Evolutionary conservation across 768 basidiomycete species (phyloP).

Genomic region (Lepiota venenata): DNA sequence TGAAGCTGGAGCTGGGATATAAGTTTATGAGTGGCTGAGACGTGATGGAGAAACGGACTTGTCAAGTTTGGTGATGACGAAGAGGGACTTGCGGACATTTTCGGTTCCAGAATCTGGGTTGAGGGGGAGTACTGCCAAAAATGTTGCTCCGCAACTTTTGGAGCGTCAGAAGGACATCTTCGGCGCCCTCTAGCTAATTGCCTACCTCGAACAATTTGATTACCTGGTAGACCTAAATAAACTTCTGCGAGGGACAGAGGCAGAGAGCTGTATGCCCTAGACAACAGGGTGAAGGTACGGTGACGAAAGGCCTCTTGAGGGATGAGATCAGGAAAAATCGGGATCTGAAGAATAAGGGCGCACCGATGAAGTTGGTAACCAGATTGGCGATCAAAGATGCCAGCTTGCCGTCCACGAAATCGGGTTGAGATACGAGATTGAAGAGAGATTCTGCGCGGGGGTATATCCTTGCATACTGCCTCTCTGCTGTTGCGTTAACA

Average conservation of each 20-base stretch:
- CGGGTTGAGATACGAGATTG: slow-evolving; percentile 36
- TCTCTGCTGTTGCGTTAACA: slow-evolving; percentile 46
- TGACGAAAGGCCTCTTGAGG: slow-evolving; percentile 55
- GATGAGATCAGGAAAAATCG: slow-evolving; percentile 2
- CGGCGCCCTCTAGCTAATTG: background rate
- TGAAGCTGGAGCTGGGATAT: slow-evolving; percentile 28
- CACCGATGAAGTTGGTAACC: slow-evolving; percentile 50
- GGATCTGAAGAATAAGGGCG: slow-evolving; percentile 16
- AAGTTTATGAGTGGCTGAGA: background rate
- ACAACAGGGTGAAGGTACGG: slow-evolving; percentile 52
- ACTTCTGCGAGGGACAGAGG: slow-evolving; percentile 48
- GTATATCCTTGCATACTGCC: slow-evolving; percentile 57
- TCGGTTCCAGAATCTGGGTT: slow-evolving; percentile 43
- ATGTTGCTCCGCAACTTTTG: slow-evolving; percentile 36
- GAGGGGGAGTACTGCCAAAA: slow-evolving; percentile 52
- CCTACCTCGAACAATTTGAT: slow-evolving; percentile 37
- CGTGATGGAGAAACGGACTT: slow-evolving; percentile 10
- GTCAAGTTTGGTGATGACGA: background rate
- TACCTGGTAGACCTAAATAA: slow-evolving; percentile 50
- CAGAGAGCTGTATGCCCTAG: slow-evolving; percentile 64
- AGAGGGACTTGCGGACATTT: background rate
- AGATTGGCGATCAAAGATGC: slow-evolving; percentile 41
- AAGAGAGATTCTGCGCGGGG: slow-evolving; percentile 39
- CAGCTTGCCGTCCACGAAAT: slow-evolving; percentile 44
- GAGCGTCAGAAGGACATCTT: background rate